These are phyloP conservation scores for Pseudozyma hubeiensis DNA, from an alignment of 1,284 basidiomycete species.

Conservation along the genomic window DNA sequence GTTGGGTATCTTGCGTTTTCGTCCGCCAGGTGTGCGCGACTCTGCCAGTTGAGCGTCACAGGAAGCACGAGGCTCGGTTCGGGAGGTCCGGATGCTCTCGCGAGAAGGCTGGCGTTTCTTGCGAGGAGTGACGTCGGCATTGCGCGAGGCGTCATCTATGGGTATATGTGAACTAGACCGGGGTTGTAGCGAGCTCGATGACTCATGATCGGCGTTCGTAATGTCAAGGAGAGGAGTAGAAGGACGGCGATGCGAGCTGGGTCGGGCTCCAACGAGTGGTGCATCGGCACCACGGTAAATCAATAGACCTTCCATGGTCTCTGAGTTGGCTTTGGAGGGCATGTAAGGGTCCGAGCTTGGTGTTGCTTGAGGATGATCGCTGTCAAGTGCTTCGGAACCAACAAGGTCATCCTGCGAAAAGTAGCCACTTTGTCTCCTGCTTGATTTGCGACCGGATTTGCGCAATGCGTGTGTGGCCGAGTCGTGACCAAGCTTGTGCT, in stretches of 20 bases:
- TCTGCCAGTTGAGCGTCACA: neutral
- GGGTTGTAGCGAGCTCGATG: neutral
- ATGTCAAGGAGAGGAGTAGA: slow-evolving; percentile 23
- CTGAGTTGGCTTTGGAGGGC: slow-evolving; percentile 37
- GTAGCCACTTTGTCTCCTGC: slow-evolving; percentile 45
- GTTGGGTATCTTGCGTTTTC: slow-evolving; percentile 35
- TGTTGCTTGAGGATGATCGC: neutral
- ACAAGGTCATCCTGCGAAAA: slow-evolving; percentile 11
- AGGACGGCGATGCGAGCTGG: neutral
- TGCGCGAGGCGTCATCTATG: neutral
- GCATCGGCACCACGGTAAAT: slow-evolving; percentile 13
- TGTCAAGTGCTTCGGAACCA: neutral
- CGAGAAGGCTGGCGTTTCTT: slow-evolving; percentile 3
- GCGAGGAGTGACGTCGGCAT: slow-evolving; percentile 16
- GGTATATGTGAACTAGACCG: too few relatives aligned
- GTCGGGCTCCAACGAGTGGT: neutral
- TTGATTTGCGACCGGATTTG: slow-evolving; percentile 40
- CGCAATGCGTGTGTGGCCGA: slow-evolving; percentile 8
- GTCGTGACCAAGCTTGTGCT: neutral
- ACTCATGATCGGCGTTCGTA: slow-evolving; percentile 11
- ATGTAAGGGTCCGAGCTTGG: slow-evolving; percentile 31
- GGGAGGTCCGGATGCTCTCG: neutral
- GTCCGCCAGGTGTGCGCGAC: slow-evolving; percentile 29
- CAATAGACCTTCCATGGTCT: slow-evolving; percentile 33
- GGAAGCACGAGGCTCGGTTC: neutral